phyloP scores from a whole-genome alignment of 192 early-diverging fungal species.

The Pilaira anomala region DNA sequence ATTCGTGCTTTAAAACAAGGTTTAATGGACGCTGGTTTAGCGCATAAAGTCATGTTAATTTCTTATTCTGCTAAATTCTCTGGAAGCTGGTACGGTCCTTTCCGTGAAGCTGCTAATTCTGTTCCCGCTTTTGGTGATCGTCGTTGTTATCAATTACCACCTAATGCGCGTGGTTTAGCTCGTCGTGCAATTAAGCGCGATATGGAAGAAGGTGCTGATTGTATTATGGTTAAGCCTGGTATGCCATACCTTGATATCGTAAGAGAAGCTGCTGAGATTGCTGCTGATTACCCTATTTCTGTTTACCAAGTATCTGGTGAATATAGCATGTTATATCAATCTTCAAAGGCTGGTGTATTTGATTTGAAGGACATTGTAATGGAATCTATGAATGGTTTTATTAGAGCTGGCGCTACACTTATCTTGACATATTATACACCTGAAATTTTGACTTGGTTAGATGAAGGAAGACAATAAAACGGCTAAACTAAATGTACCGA shows the following conservation, averaged over 20 bases:
- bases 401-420: constrained; percentile 89
- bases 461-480: constrained; percentile 34
- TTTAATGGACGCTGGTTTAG: constrained; percentile 68
- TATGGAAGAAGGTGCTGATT: constrained; percentile 91
- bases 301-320: constrained; percentile 96
- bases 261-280: constrained; percentile 73
- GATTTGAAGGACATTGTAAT: constrained; percentile 80
- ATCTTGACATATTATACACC: constrained; percentile 98
- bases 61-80: constrained; percentile 98
- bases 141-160: constrained; percentile 92
- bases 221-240: constrained; percentile 97
- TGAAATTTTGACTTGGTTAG: constrained; percentile 87
- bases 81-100: constrained; percentile 93
- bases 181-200: constrained; percentile 86
- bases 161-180: constrained; percentile 83
- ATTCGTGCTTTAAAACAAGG: constrained; percentile 90
- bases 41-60: constrained; percentile 85
- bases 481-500: too few species aligned
- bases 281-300: constrained; percentile 86
- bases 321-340: constrained; percentile 81
- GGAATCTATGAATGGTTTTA: constrained; percentile 78
- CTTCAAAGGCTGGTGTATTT: constrained; percentile 81
- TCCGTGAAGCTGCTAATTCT: constrained; percentile 93
- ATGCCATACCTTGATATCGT: constrained; percentile 94
- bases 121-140: constrained; percentile 91